phyloP scores from a whole-genome alignment of 2,329 filamentous ascomycete genomes.

The Exophiala sp. region DNA sequence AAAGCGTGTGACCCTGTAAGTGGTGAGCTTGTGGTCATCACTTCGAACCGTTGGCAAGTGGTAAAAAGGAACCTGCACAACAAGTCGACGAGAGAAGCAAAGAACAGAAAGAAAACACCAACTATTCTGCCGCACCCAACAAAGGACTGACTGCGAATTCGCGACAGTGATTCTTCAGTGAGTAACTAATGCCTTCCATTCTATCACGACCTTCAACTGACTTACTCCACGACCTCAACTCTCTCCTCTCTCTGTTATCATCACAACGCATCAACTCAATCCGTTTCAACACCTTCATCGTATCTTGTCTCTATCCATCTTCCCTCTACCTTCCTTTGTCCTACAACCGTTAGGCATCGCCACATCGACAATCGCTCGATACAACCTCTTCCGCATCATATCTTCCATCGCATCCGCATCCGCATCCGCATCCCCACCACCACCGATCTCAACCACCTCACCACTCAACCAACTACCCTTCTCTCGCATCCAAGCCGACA shows the following conservation, averaged over 20 bases:
- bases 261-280: background rate
- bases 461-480: background rate
- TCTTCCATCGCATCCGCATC: no score
- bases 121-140: background rate
- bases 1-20: background rate
- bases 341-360: background rate
- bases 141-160: background rate
- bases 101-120: background rate
- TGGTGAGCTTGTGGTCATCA: background rate
- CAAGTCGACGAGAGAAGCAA: background rate
- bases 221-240: background rate
- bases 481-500: background rate
- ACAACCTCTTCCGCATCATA: background rate
- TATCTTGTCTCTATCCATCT: background rate
- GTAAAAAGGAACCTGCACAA: background rate
- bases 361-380: background rate
- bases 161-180: background rate
- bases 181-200: background rate
- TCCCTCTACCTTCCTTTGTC: background rate
- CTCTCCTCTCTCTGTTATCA: background rate
- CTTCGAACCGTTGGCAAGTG: background rate
- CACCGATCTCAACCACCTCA: background rate
- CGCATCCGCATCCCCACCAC: background rate
- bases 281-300: background rate
- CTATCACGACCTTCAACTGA: background rate